Base-by-base conservation (phyloP, 73 alveolate genomes). In the Loxodes magnus region DNA sequence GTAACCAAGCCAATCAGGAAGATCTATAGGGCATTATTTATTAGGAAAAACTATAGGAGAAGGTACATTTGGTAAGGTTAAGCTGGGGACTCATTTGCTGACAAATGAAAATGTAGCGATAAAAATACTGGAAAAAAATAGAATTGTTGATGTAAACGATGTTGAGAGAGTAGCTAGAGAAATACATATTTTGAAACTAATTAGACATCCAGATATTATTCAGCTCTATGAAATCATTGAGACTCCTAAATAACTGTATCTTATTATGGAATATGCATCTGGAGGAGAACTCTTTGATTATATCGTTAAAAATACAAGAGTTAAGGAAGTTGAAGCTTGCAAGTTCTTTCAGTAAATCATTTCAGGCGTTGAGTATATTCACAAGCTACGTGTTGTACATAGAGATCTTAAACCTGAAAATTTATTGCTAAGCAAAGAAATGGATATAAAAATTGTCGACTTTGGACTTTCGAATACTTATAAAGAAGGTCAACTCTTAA, bases 201-300 rank as follows among this genome's bases (percentile, higher is more conserved):
- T n/a, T n/a, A n/a, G n/a, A n/a, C n/a, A n/a, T n/a, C n/a, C n/a
- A n/a, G n/a, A n/a, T 6, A 57, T 78, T 12, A 76, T 72, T 27
- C 87, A 78, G 69, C 57, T 78, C 39, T 78, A 78, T 57, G 92
- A 78, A 27, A 59, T 59, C 61, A 84, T 84, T 67, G 96, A 84
- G 62, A 77, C 96, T 22, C 84, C 87, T 4, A 61, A 77, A 56
- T 75, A 84, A 54, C 76, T 85, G 37, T 85, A 67, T 54, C 55
- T 79, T 58, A 83, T 77, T 14, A 75, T 69, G 84, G 89, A 75
- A 60, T 69, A 41, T 36, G 77, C 84, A 31, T 65, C 67, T 49
- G 82, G 88, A 4, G 92, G 92, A 5, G 92, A 78, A 48, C 70
- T 78, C 42, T 78, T 78, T 51, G 92, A 78, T 38, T 73, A 78